A percentile compares a stretch with the other conserved stretches of the same genome.
Evolutionary conservation across 805 yeast species (phyloP).

Genomic region (Lachancea fermentati): DNA sequence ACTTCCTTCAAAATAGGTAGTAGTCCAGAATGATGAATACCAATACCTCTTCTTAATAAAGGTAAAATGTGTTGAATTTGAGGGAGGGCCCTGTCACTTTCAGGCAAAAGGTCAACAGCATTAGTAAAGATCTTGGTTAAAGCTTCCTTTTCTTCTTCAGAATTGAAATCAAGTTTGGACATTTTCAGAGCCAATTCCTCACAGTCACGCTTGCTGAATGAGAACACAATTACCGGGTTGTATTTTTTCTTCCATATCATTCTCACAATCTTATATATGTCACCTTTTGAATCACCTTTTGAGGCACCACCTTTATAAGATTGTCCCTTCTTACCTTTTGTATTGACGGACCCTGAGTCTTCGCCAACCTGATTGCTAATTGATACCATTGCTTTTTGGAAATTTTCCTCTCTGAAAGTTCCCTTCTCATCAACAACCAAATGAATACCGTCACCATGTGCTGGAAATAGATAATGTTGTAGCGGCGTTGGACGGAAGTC

Average conservation of each 20-base stretch:
- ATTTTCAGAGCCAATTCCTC: conserved; percentile 89
- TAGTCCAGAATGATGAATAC: conserved; percentile 96
- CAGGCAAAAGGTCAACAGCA: conserved; percentile 84
- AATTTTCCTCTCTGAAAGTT: conserved; percentile 91
- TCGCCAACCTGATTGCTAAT: conserved; percentile 79
- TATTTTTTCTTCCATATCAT: conserved; percentile 97
- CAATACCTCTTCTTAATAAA: conserved; percentile 87
- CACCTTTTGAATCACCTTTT: conserved; percentile 65
- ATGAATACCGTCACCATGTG: conserved; percentile 98
- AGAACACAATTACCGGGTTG: conserved; percentile 96
- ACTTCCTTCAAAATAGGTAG: conserved; percentile 91
- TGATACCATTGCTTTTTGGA: conserved; percentile 97
- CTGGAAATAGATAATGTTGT: conserved; percentile 95
- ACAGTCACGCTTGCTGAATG: conserved; percentile 96
- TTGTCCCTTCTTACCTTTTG: conserved; percentile 68
- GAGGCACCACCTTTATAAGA: conserved; percentile 75
- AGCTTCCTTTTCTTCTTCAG: conserved; percentile 89
- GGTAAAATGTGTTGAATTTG: conserved; percentile 92
- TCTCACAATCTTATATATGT: conserved; percentile 91
- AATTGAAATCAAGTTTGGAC: conserved; percentile 92
- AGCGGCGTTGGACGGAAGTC: conserved; percentile 98
- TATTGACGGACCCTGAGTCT: conserved; percentile 60
- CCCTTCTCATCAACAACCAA: conserved; percentile 97
- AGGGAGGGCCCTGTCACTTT: conserved; percentile 85
- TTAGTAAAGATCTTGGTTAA: conserved; percentile 84